Evolutionary conservation across 305 asterid species (phyloP).

Genomic region (Solanum aculeatissimum): DNA sequence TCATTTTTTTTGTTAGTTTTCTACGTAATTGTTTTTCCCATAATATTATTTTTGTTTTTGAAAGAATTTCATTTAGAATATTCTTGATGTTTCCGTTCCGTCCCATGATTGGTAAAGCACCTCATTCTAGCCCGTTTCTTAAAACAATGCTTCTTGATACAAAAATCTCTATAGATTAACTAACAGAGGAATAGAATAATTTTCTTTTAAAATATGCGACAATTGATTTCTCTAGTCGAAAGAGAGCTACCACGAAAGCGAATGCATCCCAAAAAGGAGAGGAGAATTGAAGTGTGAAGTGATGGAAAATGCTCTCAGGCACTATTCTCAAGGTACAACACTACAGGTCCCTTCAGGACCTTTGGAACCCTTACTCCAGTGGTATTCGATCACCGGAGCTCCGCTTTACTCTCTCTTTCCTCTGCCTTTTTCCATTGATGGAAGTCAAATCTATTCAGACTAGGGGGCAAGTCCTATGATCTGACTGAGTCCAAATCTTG

Average conservation of each 20-base stretch:
- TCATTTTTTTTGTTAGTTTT: background rate
- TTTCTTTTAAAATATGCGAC: background rate
- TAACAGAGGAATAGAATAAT: background rate
- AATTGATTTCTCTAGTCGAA: background rate
- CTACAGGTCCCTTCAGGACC: background rate
- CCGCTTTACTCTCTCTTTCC: background rate
- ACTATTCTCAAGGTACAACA: background rate
- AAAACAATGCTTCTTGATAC: background rate
- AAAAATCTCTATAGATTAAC: background rate
- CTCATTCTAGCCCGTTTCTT: background rate
- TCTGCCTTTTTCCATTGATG: background rate
- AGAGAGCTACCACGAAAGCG: background rate
- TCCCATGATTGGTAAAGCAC: background rate
- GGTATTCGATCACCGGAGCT: background rate
- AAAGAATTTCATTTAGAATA: background rate
- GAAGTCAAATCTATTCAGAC: background rate
- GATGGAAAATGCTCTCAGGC: background rate
- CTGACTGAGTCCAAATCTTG: background rate
- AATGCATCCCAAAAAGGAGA: background rate
- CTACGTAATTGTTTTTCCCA: background rate
- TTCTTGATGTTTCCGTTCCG: background rate
- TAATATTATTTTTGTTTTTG: background rate
- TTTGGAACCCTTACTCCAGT: background rate
- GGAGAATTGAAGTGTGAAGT: background rate
- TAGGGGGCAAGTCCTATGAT: background rate